A percentile compares a stretch with the other conserved stretches of the same genome.
phyloP scores from a whole-genome alignment of 2,329 filamentous ascomycete genomes.

The Penicillium sp. region DNA sequence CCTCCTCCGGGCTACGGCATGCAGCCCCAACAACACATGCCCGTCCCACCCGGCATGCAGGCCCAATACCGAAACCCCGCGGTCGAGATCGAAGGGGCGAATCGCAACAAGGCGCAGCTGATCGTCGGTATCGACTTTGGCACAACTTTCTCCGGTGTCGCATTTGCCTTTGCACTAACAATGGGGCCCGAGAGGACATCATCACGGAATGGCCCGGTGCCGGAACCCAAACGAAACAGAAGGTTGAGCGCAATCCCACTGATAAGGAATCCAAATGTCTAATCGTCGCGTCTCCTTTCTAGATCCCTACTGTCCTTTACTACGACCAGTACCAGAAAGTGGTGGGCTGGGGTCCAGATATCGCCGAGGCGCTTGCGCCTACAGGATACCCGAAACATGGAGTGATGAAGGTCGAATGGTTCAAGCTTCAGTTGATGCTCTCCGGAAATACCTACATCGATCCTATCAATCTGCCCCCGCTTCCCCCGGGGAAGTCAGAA shows the following conservation, averaged over 20 bases:
- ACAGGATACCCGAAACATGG: slow-evolving; percentile 97
- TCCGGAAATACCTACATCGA: slow-evolving; percentile 99
- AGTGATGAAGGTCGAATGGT: slow-evolving; percentile 99
- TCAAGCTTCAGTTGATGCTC: slow-evolving; percentile 98
- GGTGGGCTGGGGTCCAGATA: slow-evolving; percentile 98
- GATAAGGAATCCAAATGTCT: slow-evolving; percentile 3
- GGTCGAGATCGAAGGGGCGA: slow-evolving; percentile 77
- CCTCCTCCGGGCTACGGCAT: slow-evolving; percentile 45
- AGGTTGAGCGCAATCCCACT: slow-evolving; percentile 57
- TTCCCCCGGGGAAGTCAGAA: slow-evolving; percentile 95
- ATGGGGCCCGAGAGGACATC: slow-evolving; percentile 95
- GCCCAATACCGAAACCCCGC: slow-evolving; percentile 34
- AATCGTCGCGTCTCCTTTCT: neutral
- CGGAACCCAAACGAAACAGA: slow-evolving; percentile 96
- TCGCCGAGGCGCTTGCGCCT: slow-evolving; percentile 90
- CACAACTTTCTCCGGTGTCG: slow-evolving; percentile 95
- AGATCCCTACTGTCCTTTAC: slow-evolving; percentile 97
- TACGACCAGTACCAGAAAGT: slow-evolving; percentile 99
- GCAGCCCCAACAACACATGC: slow-evolving; percentile 26
- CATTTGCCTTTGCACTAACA: slow-evolving; percentile 93
- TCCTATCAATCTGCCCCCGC: slow-evolving; percentile 94
- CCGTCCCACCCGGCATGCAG: slow-evolving; percentile 24
- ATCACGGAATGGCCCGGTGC: slow-evolving; percentile 99
- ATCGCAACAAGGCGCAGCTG: slow-evolving; percentile 88
- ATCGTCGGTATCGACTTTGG: slow-evolving; percentile 99